A percentile compares a stretch with the other conserved stretches of the same genome.
Conservation (phyloP, 805 yeast genomes). For the Suhomyces vadensis region DNA sequence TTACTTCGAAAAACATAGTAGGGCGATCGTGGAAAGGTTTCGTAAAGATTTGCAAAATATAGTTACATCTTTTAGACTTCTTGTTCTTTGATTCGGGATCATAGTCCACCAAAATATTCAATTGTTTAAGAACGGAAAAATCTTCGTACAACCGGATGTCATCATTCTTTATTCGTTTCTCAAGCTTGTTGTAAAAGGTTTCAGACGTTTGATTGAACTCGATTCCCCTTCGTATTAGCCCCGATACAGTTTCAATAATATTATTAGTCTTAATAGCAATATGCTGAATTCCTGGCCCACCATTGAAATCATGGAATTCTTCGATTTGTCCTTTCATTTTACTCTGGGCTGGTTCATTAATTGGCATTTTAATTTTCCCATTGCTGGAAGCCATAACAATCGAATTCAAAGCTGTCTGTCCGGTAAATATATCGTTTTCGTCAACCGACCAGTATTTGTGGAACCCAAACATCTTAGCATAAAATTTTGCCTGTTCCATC, state of each 20-base stretch:
- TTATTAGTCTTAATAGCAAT: conserved; percentile 67
- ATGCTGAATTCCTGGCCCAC: conserved; percentile 86
- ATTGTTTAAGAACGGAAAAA: conserved; percentile 47
- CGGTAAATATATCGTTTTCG: conserved; percentile 71
- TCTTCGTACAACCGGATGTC: conserved; percentile 52
- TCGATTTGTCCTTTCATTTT: conserved; percentile 72
- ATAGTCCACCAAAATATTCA: conserved; percentile 71
- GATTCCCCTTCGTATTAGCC: conserved; percentile 61
- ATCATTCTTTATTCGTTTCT: conserved; percentile 45
- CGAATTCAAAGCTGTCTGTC: conserved; percentile 66
- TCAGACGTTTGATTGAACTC: conserved; percentile 65
- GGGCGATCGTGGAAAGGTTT: conserved; percentile 78
- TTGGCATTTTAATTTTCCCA: conserved; percentile 72
- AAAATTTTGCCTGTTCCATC: conserved; percentile 57
- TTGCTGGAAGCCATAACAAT: conserved; percentile 73
- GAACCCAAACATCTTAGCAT: conserved; percentile 67
- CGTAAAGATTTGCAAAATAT: conserved; percentile 77
- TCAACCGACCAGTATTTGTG: conserved; percentile 85
- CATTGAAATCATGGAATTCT: conserved; percentile 72
- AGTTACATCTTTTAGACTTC: conserved; percentile 47
- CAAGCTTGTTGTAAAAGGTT: conserved; percentile 55
- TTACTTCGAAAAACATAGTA: conserved; percentile 77
- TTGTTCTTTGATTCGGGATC: conserved; percentile 49
- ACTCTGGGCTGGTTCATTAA: conserved; percentile 81
- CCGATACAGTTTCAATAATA: conserved; percentile 56